Evolutionary conservation across 2,329 filamentous ascomycete genomes (phyloP).

Genomic region (Apiospora hydei): DNA sequence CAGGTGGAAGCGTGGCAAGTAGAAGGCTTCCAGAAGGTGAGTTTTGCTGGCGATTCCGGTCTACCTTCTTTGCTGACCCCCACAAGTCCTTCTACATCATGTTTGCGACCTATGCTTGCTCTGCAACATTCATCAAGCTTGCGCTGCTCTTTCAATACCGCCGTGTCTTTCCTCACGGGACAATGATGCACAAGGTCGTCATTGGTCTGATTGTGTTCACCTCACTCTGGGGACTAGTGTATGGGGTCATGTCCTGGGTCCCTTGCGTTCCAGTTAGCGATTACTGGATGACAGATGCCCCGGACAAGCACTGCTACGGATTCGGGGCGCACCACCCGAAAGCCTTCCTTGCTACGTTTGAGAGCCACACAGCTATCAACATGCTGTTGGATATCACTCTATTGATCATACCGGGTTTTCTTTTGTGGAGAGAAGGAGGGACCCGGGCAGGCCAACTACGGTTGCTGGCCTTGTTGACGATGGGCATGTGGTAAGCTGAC

Average conservation of each 20-base stretch:
- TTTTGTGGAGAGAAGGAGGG: constrained; percentile 30
- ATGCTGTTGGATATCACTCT: constrained; percentile 34
- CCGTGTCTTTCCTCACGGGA: constrained; percentile 34
- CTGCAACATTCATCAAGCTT: constrained; percentile 38
- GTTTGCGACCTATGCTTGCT: constrained; percentile 35
- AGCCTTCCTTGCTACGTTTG: constrained; percentile 32
- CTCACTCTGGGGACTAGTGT: constrained; percentile 35
- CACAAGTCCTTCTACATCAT: constrained; percentile 35
- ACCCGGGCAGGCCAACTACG: constrained; percentile 28
- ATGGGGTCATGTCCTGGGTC: constrained; percentile 37
- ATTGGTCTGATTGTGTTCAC: constrained; percentile 38
- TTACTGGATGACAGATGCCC: constrained; percentile 30
- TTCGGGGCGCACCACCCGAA: constrained; percentile 32
- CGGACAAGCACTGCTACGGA: constrained; percentile 30
- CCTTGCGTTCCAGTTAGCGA: constrained; percentile 36
- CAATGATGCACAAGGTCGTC: constrained; percentile 31
- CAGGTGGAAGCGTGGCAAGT: constrained; percentile 27
- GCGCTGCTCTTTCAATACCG: constrained; percentile 39
- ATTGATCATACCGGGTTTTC: constrained; percentile 32
- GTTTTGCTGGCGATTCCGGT: not conserved
- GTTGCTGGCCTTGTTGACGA: constrained; percentile 30
- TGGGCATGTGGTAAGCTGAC: constrained; percentile 32
- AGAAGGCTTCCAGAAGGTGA: constrained; percentile 32
- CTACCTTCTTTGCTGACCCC: not conserved
- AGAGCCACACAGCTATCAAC: constrained; percentile 32